Evolutionary conservation across 345 rosid species (phyloP).

Genomic region (Rhodomyrtus tomentosa): DNA sequence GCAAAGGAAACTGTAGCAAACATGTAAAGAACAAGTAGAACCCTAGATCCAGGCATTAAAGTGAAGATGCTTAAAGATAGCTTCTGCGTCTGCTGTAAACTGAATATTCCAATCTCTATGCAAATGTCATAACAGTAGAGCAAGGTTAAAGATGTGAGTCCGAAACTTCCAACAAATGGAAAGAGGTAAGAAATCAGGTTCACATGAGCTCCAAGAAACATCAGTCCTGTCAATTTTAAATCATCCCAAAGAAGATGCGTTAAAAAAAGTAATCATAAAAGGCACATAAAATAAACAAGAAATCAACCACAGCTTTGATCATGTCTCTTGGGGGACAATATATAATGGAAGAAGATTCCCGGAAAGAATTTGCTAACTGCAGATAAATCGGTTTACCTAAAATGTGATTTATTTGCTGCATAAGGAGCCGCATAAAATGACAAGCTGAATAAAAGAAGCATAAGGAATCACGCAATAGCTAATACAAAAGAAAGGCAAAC

Average conservation of each 20-base stretch:
- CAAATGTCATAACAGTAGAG: constrained; percentile 95
- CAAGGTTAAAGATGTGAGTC: constrained; percentile 99
- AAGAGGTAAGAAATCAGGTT: constrained; percentile 94
- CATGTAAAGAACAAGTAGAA: neutral
- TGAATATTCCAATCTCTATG: constrained; percentile 45
- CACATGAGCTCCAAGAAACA: constrained; percentile 81
- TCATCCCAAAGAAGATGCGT: constrained; percentile 31
- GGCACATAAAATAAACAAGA: constrained; percentile 1
- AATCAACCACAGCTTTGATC: neutral
- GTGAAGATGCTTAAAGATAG: neutral
- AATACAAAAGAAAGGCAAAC: no score
- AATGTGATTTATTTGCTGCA: no score
- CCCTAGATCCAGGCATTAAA: constrained; percentile 23
- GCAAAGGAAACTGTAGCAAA: no score
- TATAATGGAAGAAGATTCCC: no score
- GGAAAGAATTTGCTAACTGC: no score
- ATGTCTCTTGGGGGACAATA: neutral
- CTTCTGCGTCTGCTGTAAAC: no score
- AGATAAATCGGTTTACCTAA: no score
- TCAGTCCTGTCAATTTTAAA: constrained; percentile 74
- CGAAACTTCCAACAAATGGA: constrained; percentile 97
- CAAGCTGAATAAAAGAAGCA: no score
- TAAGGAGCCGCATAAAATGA: no score
- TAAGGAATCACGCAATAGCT: no score
- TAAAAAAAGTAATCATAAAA: constrained; percentile 22